Base-by-base conservation (phyloP, 176 grass and related monocot species). In the Juncus inflexus region DNA sequence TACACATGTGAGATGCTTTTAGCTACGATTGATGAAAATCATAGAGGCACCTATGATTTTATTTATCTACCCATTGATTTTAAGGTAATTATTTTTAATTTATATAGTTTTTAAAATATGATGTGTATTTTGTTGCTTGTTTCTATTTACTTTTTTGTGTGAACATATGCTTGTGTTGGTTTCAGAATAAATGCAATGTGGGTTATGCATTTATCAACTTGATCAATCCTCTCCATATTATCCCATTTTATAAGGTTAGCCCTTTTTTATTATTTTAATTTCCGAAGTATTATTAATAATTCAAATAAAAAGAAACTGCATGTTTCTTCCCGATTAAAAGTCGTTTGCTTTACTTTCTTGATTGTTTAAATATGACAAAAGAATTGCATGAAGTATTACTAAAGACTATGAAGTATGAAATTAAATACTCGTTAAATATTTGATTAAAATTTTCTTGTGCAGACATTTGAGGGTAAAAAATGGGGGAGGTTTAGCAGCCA, bases 141-240 rank as follows among this genome's bases (percentile, higher is more conserved):
- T 65, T 55, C 41, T 4, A 65, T 76, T 83, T 40, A 74, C 67
- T 54, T 52, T 61, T n/a, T 72, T 54, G 10, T 15, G 47, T 69
- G 37, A 72, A 13, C 62, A 57, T 64, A 12, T 37, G 43, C 51
- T 9, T 66, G 43, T 70, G 5, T 74, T 84, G 63, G 60, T 62
- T 62, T 78, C 88, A 97, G 94, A 97, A 97, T 61, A 97, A 92
- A 69, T 97, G 94, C 76, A 97, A 97, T 12, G 85, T 97, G 55
- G 94, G 94, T 14, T 97, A 97, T 59, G 88, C 94, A 72, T 97
- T 97, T 74, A 97, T 97, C 83, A 92, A 97, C 77, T 91, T 97
- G 88, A 89, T 66, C 47, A 73, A 92, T 76, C 85, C 88, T 4
- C 82, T 89, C 79, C 69, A 92, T 69, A 92, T 97, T 76, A 73